Evolutionary conservation across 768 basidiomycete genomes (phyloP).

Genomic region (Mycena alexandri): DNA sequence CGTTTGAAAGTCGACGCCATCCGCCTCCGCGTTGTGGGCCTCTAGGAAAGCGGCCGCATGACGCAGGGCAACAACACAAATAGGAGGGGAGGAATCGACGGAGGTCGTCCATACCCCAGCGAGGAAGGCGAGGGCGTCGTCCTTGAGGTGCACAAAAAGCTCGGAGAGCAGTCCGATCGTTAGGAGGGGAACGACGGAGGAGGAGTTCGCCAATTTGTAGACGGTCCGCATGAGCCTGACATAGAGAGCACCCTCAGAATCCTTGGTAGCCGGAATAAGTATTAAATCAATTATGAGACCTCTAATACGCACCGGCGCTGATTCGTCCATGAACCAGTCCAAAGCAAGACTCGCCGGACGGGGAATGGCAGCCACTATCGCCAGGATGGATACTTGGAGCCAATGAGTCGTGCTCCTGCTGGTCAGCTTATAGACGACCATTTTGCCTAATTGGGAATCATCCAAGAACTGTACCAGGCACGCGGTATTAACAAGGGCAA

Average conservation of each 20-base stretch:
- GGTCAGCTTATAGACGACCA: conserved; percentile 70
- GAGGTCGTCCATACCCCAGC: conserved; percentile 72
- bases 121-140: conserved; percentile 84
- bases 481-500: neutral
- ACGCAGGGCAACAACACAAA: conserved; percentile 69
- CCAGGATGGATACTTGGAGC: conserved; percentile 71
- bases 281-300: neutral
- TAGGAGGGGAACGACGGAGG: conserved; percentile 60
- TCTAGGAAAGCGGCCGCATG: conserved; percentile 87
- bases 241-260: conserved; percentile 54
- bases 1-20: conserved; percentile 82
- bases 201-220: conserved; percentile 76
- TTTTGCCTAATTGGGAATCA: conserved; percentile 59
- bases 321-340: conserved; percentile 64
- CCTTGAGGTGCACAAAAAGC: conserved; percentile 76
- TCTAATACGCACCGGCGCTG: conserved; percentile 49
- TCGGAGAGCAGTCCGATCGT: conserved; percentile 69
- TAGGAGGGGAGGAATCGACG: conserved; percentile 44
- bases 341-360: conserved; percentile 56
- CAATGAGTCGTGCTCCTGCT: conserved; percentile 67
- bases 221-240: conserved; percentile 71
- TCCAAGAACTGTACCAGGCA: conserved; percentile 55
- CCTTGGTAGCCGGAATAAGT: conserved; percentile 11
- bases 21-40: conserved; percentile 69
- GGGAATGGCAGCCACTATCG: conserved; percentile 61